Evolutionary conservation across 176 grass and related monocot genomes (phyloP), one percentile per base, ranked within the genome.

Genomic region (Carex cristatella): DNA sequence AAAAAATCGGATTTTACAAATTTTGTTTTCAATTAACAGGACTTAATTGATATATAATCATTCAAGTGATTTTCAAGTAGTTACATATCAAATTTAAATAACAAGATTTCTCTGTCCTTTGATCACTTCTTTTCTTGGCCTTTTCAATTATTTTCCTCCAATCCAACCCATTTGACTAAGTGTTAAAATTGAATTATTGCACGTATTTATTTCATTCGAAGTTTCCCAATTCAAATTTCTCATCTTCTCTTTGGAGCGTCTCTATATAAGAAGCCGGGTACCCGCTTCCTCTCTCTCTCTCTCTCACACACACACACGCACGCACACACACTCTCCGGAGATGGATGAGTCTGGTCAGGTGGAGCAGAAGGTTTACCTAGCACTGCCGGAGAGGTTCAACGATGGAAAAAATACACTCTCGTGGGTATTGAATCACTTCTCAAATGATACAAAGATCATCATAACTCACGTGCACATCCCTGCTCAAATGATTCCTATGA

Each of bases 381-480:
- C 81, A 35, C 15, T 97, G 40, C 86, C 86, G 67, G 84, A 85
- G 53, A 87, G 90, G 56, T 55, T n/a, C 68, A 94, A 84, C 85
- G 80, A 74, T 4, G 88, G 92, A 44, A 86, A 90, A 81, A 71
- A 53, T 38, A 94, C 85, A 38, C 87, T 94, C 7, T 61, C 67
- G 10, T 97, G 90, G 94, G 92, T 82, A 69, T 58, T 97, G 44
- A 6, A 57, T 53, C 32, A 84, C 64, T 79, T 87, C 78, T 8
- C 66, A 33, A 81, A 69, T 38, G 73, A 2, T 31, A 27, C 61
- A 57, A 97, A 65, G 67, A 31, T 97, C 4, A 85, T 97, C 60
- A 75, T 97, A 86, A 59, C 92, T 64, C 94, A 97, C 62, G 89
- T 94, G 48, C 92, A 97, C 28, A 88, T 87, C 27, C 89, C 89